Base-by-base conservation (phyloP, 306 rosid species). In the Dalbergia oliveri region DNA sequence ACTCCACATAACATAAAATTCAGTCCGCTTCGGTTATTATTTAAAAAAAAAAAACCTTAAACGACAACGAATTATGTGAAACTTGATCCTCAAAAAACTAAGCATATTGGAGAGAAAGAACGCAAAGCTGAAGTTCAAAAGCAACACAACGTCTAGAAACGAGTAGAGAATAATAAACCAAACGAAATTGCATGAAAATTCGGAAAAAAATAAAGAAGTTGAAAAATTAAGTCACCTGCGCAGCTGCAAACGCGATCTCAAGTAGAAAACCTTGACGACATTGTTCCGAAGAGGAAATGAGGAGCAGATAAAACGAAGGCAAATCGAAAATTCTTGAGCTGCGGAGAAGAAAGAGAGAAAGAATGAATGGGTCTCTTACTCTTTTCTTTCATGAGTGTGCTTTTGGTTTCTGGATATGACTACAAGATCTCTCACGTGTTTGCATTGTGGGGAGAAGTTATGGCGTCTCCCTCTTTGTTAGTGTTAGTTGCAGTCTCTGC, bases 381-480 rank as follows among this genome's bases (percentile, higher is more conserved):
- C 44, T 8, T 47, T 21, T 6, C 69, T 39, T 5, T 6, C 4
- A 57, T 19, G 74, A 79, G 68, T 23, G 34, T 53, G 64, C 16
- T 26, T 19, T 44, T 21, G 19, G 51, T 34, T n/a, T 33, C 14
- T 51, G 68, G 51, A 37, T 34, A 41, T 65, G 18, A 37, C 41
- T 5, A 37, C 7, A 37, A 5, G 5, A 5, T 71, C 9, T 8
- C 9, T 10, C 7, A 1, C 5, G 70, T 13, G 62, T 37, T 51
- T 66, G 59, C 19, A 56, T 57, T 71, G 62, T 35, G 53, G 64
- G 51, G 10, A 72, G 85, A 78, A 76, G 94, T 73, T 89, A 88
- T 84, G 89, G 90, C 81, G 92, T 94, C 90, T 63, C 53, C 87
- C 26, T 91, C 93, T 76, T 68, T 51, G 86, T 78, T 26, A 26